Conservation (phyloP, 2,329 filamentous ascomycete genomes). For the Aspergillus pseudonomiae region DNA sequence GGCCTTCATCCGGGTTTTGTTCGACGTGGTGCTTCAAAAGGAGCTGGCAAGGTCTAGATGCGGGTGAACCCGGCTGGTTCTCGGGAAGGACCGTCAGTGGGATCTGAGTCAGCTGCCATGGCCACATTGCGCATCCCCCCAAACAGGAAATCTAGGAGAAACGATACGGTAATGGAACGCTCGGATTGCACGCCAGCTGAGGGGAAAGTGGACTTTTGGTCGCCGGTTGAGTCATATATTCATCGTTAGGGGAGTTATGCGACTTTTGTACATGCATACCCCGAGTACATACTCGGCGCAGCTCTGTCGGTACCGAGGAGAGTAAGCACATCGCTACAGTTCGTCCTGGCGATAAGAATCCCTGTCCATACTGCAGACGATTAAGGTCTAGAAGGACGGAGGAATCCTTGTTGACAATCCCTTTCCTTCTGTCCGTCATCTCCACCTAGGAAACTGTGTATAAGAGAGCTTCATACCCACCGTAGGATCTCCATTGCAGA, state of each 20-base stretch:
- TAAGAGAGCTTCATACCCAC: neutral
- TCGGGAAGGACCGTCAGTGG: conserved; percentile 12
- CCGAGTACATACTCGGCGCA: neutral
- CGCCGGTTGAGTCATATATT: neutral
- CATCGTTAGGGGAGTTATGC: neutral
- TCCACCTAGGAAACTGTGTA: neutral
- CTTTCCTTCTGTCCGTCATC: conserved; percentile 1
- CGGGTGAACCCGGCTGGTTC: conserved; percentile 13
- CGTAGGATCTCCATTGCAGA: neutral
- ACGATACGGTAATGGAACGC: neutral
- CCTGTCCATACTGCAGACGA: neutral
- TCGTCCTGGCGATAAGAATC: neutral
- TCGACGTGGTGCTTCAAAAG: neutral
- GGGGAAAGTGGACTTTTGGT: no score
- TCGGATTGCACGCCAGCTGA: neutral
- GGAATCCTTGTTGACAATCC: neutral
- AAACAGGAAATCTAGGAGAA: no score
- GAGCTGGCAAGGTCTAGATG: conserved; percentile 9
- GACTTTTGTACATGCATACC: neutral
- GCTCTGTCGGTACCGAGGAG: neutral
- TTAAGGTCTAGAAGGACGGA: neutral
- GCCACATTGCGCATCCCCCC: neutral
- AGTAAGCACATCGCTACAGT: neutral
- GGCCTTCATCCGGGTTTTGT: neutral
- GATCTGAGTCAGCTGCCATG: conserved; percentile 9